Evolutionary conservation across 1,139 yeast genomes (phyloP).

Genomic region (Yamadazyma mexicana): DNA sequence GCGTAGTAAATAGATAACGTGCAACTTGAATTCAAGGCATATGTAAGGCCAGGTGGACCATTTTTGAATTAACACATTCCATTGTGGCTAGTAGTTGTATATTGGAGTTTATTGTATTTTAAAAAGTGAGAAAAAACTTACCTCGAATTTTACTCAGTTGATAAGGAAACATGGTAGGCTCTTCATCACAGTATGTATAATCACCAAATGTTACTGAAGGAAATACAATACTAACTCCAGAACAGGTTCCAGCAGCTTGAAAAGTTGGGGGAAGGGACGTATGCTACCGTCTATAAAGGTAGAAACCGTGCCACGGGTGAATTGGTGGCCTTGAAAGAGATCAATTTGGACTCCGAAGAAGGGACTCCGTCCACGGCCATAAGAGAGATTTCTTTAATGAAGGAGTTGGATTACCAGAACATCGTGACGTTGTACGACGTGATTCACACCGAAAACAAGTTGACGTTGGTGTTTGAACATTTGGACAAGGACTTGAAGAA

Average conservation of each 20-base stretch:
- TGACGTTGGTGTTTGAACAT: conserved; percentile 88
- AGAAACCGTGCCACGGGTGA: conserved; percentile 90
- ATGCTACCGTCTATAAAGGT: conserved; percentile 97
- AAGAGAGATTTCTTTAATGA: conserved; percentile 94
- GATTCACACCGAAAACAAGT: conserved; percentile 93
- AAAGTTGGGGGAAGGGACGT: conserved; percentile 95
- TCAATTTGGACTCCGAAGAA: conserved; percentile 91
- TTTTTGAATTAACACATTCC: too few species aligned
- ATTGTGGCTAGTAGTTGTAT: too few species aligned
- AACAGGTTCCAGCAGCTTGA: conserved; percentile 58
- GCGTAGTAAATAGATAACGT: too few species aligned
- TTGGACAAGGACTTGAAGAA: conserved; percentile 93
- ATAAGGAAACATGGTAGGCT: conserved; percentile 20
- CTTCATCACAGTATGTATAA: conserved; percentile 31
- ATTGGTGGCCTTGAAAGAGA: conserved; percentile 91
- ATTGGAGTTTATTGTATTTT: too few species aligned
- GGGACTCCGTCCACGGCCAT: conserved; percentile 99
- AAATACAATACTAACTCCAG: conserved; percentile 8
- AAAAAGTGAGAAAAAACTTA: background rate
- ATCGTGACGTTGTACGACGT: conserved; percentile 93
- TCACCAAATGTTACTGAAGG: too few species aligned
- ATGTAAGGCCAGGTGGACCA: too few species aligned
- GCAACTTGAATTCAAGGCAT: too few species aligned
- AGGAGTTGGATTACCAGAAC: conserved; percentile 91
- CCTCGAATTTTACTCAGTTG: background rate